phyloP scores from a whole-genome alignment of 1,139 yeast genomes.

The Magnusiomyces suaveolens region DNA sequence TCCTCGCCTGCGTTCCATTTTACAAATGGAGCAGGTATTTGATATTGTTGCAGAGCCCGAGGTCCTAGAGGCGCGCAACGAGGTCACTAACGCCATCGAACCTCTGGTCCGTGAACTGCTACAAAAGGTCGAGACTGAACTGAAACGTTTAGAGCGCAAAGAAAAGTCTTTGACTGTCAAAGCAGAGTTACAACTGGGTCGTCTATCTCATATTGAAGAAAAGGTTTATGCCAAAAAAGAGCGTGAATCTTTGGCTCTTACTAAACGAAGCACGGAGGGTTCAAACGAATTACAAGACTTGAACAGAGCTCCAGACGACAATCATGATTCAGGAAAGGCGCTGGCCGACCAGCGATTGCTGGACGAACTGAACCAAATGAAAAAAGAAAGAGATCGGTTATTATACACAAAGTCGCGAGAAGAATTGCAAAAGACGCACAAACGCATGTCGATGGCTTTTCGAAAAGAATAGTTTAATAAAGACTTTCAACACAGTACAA shows the following conservation, averaged over 20 bases:
- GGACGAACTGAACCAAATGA: constrained; percentile 6
- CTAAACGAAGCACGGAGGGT: background rate
- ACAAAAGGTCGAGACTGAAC: constrained; percentile 21
- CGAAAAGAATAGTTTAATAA: background rate
- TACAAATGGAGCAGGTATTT: constrained; percentile 19
- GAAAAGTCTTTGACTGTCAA: constrained; percentile 21
- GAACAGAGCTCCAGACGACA: background rate
- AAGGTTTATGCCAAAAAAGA: background rate
- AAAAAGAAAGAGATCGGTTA: constrained; percentile 31
- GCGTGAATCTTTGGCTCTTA: background rate
- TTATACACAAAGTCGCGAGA: constrained; percentile 29
- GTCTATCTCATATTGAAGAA: constrained; percentile 13
- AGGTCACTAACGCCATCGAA: constrained; percentile 24
- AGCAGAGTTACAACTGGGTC: constrained; percentile 24
- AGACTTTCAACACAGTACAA: background rate
- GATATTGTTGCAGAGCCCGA: constrained; percentile 28
- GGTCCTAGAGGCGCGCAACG: constrained; percentile 21
- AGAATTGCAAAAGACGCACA: constrained; percentile 26
- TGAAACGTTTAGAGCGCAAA: constrained; percentile 23
- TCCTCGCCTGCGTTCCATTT: constrained; percentile 2
- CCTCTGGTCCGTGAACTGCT: constrained; percentile 25
- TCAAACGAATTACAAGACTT: background rate
- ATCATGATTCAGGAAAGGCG: background rate
- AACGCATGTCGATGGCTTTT: constrained; percentile 13
- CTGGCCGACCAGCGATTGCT: constrained; percentile 14